A percentile compares a stretch with the other conserved stretches of the same genome.
Conservation (phyloP, 2,329 filamentous ascomycete species). For the Trichoderma harzianum region DNA sequence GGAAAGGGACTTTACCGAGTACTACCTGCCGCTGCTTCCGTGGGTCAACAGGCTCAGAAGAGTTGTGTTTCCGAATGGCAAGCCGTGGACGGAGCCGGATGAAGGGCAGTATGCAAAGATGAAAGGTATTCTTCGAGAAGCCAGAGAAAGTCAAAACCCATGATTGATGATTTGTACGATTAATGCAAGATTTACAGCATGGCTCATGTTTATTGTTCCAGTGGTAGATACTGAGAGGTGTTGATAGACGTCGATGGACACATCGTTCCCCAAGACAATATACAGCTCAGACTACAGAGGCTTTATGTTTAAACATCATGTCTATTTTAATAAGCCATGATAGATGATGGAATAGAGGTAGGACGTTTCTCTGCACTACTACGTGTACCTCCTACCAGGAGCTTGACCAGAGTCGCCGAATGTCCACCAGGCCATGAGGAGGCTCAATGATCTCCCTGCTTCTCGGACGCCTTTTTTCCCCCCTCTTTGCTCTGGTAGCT, state of each 20-base stretch:
- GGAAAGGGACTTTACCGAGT: background rate
- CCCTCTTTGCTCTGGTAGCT: background rate
- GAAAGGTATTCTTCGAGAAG: background rate
- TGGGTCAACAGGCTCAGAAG: background rate
- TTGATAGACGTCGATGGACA: background rate
- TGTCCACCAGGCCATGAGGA: background rate
- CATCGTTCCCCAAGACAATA: background rate
- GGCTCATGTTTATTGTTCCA: background rate
- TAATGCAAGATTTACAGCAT: background rate
- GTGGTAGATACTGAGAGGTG: background rate
- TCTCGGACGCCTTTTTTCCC: background rate
- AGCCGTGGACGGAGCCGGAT: background rate
- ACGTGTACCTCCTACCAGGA: background rate
- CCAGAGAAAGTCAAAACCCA: background rate
- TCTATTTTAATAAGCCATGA: background rate
- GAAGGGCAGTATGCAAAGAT: background rate
- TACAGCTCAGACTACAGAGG: background rate
- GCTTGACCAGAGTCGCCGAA: background rate
- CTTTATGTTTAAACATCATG: too few species aligned
- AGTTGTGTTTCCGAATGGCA: background rate
- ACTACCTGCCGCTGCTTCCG: background rate
- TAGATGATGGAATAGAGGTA: background rate
- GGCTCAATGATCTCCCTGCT: background rate
- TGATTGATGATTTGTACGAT: background rate
- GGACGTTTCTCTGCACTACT: background rate